A percentile compares a stretch with the other conserved stretches of the same genome.
phyloP scores from a whole-genome alignment of 306 rosid genomes.

The Alnus rubra region DNA sequence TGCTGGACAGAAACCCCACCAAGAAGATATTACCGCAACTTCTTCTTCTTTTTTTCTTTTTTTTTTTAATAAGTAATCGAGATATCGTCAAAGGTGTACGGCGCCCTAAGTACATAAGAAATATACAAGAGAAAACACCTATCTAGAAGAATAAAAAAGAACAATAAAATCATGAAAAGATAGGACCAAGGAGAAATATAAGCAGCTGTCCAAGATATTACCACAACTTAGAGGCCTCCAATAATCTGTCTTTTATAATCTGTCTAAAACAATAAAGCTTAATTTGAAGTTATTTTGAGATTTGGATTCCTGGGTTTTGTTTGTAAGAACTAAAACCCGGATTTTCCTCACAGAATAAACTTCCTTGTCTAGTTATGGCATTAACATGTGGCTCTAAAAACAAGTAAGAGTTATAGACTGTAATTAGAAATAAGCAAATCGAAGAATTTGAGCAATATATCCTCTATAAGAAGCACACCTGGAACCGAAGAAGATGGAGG shows the following conservation, averaged over 20 bases:
- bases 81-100: no score
- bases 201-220: background rate
- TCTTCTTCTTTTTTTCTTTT: background rate
- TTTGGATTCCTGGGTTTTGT: background rate
- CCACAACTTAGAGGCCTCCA: background rate
- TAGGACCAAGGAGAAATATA: no score
- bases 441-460: background rate
- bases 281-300: background rate
- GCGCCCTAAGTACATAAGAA: no score
- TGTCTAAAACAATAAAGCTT: background rate
- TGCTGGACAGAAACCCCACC: background rate
- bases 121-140: no score
- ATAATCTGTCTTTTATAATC: background rate
- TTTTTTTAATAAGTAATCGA: no score
- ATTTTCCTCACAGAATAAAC: background rate
- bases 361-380: background rate
- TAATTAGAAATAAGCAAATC: background rate
- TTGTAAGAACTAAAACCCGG: background rate
- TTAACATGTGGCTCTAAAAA: background rate
- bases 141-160: no score
- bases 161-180: no score
- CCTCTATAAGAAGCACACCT: constrained; percentile 32
- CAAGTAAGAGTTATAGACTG: background rate
- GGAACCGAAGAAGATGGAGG: constrained; percentile 66
- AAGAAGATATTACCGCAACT: background rate